These are phyloP conservation scores for Penicillium cataractarum DNA, from an alignment of 495 filamentous ascomycete genomes.

Conservation along the genomic window DNA sequence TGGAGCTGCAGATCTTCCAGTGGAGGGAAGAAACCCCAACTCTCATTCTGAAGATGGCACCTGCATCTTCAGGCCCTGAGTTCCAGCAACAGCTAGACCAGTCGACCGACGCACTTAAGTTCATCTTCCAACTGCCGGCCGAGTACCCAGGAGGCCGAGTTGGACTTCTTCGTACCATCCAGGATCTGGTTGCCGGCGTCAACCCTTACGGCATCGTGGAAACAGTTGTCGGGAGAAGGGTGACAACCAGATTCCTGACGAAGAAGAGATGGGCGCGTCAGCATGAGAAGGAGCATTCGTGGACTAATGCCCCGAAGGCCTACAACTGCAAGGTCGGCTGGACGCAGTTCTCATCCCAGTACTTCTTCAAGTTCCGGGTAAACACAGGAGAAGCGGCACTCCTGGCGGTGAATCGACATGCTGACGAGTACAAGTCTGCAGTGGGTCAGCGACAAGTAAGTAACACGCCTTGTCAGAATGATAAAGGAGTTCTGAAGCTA, in stretches of 20 bases:
- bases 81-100: neutral
- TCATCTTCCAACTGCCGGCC: slow-evolving; percentile 10
- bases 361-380: neutral
- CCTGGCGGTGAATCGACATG: slow-evolving; percentile 1
- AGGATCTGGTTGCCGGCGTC: neutral
- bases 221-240: neutral
- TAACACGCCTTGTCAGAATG: neutral
- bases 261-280: neutral
- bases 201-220: neutral
- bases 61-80: neutral
- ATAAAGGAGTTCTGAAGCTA: neutral
- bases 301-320: neutral
- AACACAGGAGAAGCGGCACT: slow-evolving; percentile 6
- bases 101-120: neutral
- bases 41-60: neutral
- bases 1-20: slow-evolving; percentile 1
- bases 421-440: neutral
- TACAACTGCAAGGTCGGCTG: slow-evolving; percentile 13
- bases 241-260: neutral
- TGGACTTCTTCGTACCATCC: neutral
- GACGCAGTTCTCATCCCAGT: neutral
- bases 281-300: neutral
- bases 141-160: slow-evolving; percentile 7
- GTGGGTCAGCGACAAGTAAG: neutral
- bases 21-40: neutral